These are phyloP conservation scores for Astrothelium macrocarpum DNA, from an alignment of 495 filamentous ascomycete species.

Conservation along the genomic window DNA sequence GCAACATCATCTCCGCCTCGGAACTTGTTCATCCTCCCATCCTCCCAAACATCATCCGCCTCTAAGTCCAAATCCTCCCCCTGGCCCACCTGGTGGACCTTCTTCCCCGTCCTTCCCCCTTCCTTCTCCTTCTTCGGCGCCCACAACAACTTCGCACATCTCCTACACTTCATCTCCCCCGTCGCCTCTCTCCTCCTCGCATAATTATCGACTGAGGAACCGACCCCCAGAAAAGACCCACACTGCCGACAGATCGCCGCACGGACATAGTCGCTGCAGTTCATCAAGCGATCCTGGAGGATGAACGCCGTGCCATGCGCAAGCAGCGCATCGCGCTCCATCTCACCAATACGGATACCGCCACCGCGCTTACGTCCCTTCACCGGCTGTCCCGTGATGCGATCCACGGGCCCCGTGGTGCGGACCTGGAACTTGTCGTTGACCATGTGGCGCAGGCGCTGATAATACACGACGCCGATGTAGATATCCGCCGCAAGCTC, in stretches of 20 bases:
- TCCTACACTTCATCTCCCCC: constrained; percentile 70
- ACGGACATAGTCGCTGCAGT: constrained; percentile 84
- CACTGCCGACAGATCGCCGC: constrained; percentile 83
- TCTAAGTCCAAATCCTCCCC: constrained; percentile 7
- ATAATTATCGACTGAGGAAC: constrained; percentile 57
- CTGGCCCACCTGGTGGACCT: background rate
- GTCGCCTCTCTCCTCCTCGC: constrained; percentile 37
- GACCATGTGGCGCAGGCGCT: constrained; percentile 96
- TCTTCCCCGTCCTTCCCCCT: background rate
- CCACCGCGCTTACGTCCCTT: constrained; percentile 93
- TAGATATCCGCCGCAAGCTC: constrained; percentile 95
- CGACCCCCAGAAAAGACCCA: constrained; percentile 77
- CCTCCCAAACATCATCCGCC: constrained; percentile 59
- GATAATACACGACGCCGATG: constrained; percentile 93
- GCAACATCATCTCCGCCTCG: constrained; percentile 85
- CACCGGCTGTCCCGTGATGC: constrained; percentile 88
- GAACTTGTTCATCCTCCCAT: constrained; percentile 70
- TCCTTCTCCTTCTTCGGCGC: constrained; percentile 22
- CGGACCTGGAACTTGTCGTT: constrained; percentile 99
- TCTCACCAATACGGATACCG: constrained; percentile 97
- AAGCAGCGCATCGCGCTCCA: constrained; percentile 91
- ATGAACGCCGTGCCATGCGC: constrained; percentile 93
- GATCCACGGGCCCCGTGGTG: constrained; percentile 83
- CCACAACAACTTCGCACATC: constrained; percentile 60
- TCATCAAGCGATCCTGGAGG: constrained; percentile 88